Evolutionary conservation across 1,284 basidiomycete species (phyloP), one percentile per base, ranked within the genome.

Genomic region (Malassezia caprae): DNA sequence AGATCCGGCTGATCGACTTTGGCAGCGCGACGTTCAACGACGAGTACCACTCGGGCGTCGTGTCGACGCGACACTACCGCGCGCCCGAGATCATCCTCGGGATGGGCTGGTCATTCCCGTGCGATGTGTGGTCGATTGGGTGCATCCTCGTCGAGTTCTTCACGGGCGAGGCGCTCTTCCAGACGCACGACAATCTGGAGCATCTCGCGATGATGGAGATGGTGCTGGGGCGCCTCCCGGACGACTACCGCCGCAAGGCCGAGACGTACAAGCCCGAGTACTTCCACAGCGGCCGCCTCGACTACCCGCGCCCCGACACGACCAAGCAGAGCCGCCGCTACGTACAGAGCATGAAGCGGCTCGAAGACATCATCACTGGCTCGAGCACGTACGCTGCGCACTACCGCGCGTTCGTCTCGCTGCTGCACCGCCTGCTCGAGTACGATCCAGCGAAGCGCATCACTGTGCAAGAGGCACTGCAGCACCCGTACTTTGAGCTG

Each of bases 131-230:
- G 79, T 98, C 94, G 11, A 82, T 99, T 51, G 94, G 94, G 7
- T 99, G 94, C 78, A 99, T 99, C 65, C 82, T 99, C 13, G 90
- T 99, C 59, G 94, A 99, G 76, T 96, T 99, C 75, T 94, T 85
- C 78, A 99, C 94, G 2, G 94, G 94, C 31, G 84, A 93, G 42
- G 94, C 94, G 4, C 80, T 98, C 28, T 99, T 96, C 79, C 94
- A 98, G 76, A 98, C 94, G 0, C 93, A 96, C 73, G 93, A 98
- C 77, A 98, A 98, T 75, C 82, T 98, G 11, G 94, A 98, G 54
- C 94, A 99, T 76, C 83, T 99, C 7, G 94, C 94, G 40, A 99
- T 98, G 94, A 99, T 99, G 94, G 91, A 98, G 76, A 84, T 87
- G 64, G 94, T 98, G 31, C 93, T 98, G 83, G 94, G 93, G 58